Conservation (phyloP, 441 rosid genomes). For the Lepidium campestre region DNA sequence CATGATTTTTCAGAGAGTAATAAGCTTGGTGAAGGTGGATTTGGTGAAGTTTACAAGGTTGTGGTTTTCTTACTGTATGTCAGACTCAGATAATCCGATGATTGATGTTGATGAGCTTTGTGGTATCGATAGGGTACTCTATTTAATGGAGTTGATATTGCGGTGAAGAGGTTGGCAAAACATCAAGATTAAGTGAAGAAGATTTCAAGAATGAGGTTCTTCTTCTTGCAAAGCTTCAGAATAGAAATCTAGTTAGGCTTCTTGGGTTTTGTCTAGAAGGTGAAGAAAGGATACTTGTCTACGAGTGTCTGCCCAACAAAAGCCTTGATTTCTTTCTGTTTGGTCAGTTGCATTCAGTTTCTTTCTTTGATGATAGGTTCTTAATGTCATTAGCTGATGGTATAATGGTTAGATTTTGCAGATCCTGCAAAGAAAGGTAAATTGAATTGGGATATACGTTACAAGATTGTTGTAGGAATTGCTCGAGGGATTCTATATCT, state of each 20-base stretch:
- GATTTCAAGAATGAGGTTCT: background rate
- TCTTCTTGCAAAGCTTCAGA: background rate
- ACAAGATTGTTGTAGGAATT: conserved; percentile 7
- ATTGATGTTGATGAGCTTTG: background rate
- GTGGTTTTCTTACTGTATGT: background rate
- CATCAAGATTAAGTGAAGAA: background rate
- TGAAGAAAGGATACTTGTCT: background rate
- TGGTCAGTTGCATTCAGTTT: background rate
- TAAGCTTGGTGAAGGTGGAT: conserved; percentile 11
- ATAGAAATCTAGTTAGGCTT: background rate
- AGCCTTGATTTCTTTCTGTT: background rate
- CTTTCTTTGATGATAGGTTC: background rate
- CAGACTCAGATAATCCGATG: background rate
- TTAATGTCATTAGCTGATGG: background rate
- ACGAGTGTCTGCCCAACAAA: background rate
- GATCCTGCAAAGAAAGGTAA: background rate
- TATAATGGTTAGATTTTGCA: background rate
- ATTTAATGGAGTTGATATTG: background rate
- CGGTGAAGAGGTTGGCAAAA: background rate
- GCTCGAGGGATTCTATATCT: conserved; percentile 8
- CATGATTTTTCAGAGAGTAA: conserved; percentile 1
- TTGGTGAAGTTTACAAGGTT: conserved; percentile 12
- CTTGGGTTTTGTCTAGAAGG: background rate
- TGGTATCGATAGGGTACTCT: background rate
- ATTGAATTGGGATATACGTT: background rate